Evolutionary conservation across 371 early-diverging fungal genomes (phyloP).

Genomic region (Circinella umbellata): DNA sequence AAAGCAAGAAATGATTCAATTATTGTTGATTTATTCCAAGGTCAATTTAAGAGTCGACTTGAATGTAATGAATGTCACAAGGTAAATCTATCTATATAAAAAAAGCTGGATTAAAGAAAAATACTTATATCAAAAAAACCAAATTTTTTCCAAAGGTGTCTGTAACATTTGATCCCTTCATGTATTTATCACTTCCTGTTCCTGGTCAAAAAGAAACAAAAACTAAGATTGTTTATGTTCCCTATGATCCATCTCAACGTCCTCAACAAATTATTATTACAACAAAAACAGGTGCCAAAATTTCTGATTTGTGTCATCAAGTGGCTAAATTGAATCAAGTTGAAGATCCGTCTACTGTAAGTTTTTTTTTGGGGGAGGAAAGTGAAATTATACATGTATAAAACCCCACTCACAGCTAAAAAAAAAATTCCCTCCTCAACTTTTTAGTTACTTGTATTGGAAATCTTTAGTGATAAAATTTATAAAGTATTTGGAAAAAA

Average conservation of each 20-base stretch:
- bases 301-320: slow-evolving; percentile 62
- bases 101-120: too few species aligned
- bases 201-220: slow-evolving; percentile 57
- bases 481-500: slow-evolving; percentile 68
- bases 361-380: not conserved
- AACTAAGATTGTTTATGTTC: slow-evolving; percentile 58
- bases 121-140: not conserved
- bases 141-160: slow-evolving; percentile 36
- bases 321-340: slow-evolving; percentile 63
- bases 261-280: slow-evolving; percentile 35
- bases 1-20: slow-evolving; percentile 70
- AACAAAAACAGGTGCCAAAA: slow-evolving; percentile 62
- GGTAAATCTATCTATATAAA: slow-evolving; percentile 16
- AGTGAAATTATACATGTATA: too few species aligned
- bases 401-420: not conserved
- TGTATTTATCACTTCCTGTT: slow-evolving; percentile 68
- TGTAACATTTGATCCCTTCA: slow-evolving; percentile 78
- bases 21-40: slow-evolving; percentile 84
- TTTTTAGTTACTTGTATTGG: slow-evolving; percentile 58
- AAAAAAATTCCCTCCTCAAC: not conserved
- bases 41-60: slow-evolving; percentile 77
- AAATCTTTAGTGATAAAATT: slow-evolving; percentile 64
- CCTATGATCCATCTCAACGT: slow-evolving; percentile 52
- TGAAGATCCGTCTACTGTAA: slow-evolving; percentile 42
- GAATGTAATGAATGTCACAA: slow-evolving; percentile 72